Percentiles rank a stretch among this genome's conserved stretches.
Evolutionary conservation across 2,329 filamentous ascomycete genomes (phyloP).

Genomic region (Emergomyces orientalis): DNA sequence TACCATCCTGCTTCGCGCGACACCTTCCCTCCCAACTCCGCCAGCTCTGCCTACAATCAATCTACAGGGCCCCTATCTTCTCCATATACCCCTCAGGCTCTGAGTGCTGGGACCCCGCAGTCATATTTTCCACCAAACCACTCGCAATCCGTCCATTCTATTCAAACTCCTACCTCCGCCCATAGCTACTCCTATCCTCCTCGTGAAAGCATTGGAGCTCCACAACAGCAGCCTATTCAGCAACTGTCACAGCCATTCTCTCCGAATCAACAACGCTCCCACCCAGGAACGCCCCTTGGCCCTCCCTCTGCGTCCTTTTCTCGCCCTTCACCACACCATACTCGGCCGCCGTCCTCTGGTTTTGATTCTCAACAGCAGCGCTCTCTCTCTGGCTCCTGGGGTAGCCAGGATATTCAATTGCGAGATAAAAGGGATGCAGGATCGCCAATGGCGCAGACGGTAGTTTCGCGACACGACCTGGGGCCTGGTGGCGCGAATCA

Average conservation of each 20-base stretch:
- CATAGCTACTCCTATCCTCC: conserved; percentile 27
- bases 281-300: conserved; percentile 40
- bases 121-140: conserved; percentile 28
- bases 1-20: conserved; percentile 26
- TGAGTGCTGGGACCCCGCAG: conserved; percentile 27
- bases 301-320: conserved; percentile 32
- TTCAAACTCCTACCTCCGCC: conserved; percentile 27
- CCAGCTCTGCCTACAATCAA: conserved; percentile 17
- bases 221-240: conserved; percentile 24
- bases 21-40: conserved; percentile 21
- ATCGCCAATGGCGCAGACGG: conserved; percentile 25
- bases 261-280: conserved; percentile 18
- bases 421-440: conserved; percentile 21
- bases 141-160: conserved; percentile 31
- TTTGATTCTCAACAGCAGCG: conserved; percentile 27
- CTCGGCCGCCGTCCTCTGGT: conserved; percentile 31
- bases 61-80: conserved; percentile 26
- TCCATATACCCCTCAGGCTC: conserved; percentile 32
- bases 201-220: conserved; percentile 29
- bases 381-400: conserved; percentile 27
- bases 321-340: conserved; percentile 29
- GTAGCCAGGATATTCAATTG: conserved; percentile 23
- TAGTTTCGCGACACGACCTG: conserved; percentile 36
- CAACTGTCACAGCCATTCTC: conserved; percentile 27
- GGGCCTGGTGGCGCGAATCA: conserved; percentile 23